Evolutionary conservation across 2,329 filamentous ascomycete genomes (phyloP).

Genomic region (Lachnellula willkommii): DNA sequence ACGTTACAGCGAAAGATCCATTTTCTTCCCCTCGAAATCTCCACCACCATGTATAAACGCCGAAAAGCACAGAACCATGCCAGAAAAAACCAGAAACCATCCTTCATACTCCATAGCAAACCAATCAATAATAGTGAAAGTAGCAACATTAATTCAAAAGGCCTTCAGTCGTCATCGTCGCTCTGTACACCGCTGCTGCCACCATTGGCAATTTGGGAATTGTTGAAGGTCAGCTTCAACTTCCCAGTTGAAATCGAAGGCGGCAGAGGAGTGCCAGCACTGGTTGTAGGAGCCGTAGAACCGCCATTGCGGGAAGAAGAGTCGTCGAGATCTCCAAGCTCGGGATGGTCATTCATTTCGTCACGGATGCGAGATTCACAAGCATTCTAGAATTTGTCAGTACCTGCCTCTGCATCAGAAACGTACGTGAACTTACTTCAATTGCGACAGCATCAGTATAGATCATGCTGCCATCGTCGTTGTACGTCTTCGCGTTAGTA

Average conservation of each 20-base stretch:
- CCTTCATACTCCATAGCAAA: conserved; percentile 13
- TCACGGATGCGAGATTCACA: conserved; percentile 51
- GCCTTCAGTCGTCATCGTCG: conserved; percentile 43
- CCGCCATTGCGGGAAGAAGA: conserved; percentile 29
- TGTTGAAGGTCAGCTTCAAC: conserved; percentile 61
- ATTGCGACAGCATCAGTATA: conserved; percentile 91
- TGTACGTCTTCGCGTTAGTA: conserved; percentile 89
- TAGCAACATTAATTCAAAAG: conserved; percentile 1
- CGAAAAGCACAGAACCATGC: background rate
- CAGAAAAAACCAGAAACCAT: background rate
- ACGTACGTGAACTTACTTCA: conserved; percentile 57
- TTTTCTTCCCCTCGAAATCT: background rate
- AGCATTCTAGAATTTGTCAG: conserved; percentile 47
- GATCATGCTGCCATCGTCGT: conserved; percentile 88
- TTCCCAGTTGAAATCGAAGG: conserved; percentile 43
- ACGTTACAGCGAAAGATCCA: background rate
- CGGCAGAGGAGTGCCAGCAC: conserved; percentile 60
- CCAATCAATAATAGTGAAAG: background rate
- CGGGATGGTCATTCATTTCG: conserved; percentile 48
- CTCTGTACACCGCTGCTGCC: conserved; percentile 43
- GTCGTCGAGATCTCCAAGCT: conserved; percentile 50
- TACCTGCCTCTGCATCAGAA: background rate
- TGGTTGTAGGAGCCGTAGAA: conserved; percentile 47
- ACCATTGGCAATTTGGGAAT: conserved; percentile 34
- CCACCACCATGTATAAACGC: background rate